A percentile compares a stretch with the other conserved stretches of the same genome.
Conservation (phyloP, 2,329 filamentous ascomycete genomes). For the Apiospora phragmitis region DNA sequence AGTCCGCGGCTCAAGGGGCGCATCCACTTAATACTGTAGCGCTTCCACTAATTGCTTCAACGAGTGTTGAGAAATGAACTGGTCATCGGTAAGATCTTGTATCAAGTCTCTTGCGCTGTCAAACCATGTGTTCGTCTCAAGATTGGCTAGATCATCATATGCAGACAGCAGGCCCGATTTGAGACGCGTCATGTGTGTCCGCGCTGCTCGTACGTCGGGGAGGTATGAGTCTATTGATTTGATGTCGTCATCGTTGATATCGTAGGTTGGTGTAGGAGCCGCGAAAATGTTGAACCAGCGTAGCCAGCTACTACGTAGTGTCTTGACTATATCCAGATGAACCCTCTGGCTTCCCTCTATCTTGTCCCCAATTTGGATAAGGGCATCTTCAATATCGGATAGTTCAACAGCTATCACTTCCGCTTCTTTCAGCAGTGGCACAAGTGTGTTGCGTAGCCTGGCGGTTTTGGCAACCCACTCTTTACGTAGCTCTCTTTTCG, state of each 20-base stretch:
- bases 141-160: background rate
- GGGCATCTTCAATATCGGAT: no score
- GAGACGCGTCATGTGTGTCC: background rate
- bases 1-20: no score
- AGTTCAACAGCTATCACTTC: background rate
- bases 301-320: background rate
- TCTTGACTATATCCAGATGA: background rate
- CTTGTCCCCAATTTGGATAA: background rate
- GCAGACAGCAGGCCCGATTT: background rate
- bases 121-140: no score
- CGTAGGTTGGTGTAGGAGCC: background rate
- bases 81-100: no score
- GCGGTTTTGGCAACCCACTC: background rate
- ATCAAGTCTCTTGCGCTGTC: no score
- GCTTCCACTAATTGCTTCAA: no score
- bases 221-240: background rate
- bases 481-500: background rate
- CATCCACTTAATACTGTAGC: no score
- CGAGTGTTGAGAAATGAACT: no score
- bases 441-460: background rate
- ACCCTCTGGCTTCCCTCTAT: background rate
- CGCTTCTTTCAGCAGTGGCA: accelerated
- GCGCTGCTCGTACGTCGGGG: background rate
- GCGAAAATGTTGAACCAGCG: background rate
- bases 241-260: background rate